phyloP scores from a whole-genome alignment of 495 filamentous ascomycete species.

The Talaromyces thailandensis region DNA sequence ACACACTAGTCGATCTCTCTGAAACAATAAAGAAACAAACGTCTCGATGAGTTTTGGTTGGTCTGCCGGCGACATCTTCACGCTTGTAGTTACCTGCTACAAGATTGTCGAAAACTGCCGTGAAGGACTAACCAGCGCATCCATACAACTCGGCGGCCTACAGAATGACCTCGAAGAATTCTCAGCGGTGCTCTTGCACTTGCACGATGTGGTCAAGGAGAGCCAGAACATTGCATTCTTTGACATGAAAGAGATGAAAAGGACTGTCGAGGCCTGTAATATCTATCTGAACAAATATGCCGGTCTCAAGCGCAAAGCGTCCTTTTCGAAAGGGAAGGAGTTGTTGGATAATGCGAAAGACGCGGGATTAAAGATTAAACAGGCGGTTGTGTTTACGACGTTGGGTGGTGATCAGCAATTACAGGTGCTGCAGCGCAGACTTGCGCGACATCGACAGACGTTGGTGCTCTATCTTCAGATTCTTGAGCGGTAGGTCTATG shows the following conservation, averaged over 20 bases:
- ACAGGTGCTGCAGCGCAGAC: not conserved
- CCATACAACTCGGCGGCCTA: not conserved
- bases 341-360: not conserved
- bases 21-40: not conserved
- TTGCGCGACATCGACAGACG: slow-evolving; percentile 5
- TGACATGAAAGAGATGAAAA: not conserved
- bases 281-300: slow-evolving; percentile 1
- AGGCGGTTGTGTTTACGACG: not conserved
- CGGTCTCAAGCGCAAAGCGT: not conserved
- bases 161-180: slow-evolving; percentile 5
- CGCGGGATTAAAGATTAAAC: not conserved
- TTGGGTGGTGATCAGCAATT: slow-evolving; percentile 3
- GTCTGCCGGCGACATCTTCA: slow-evolving; percentile 6
- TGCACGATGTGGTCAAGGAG: not conserved
- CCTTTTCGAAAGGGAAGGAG: not conserved
- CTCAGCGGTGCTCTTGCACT: not conserved
- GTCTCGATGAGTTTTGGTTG: slow-evolving; percentile 9
- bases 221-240: not conserved
- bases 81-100: slow-evolving; percentile 4
- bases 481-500: slow-evolving; percentile 1
- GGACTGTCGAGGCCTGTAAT: not conserved
- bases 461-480: slow-evolving; percentile 6
- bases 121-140: slow-evolving; percentile 6
- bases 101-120: slow-evolving; percentile 2
- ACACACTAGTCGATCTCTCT: not conserved